These are phyloP conservation scores for Saturnispora kantuleensis DNA, from an alignment of 805 yeast genomes.

Conservation along the genomic window DNA sequence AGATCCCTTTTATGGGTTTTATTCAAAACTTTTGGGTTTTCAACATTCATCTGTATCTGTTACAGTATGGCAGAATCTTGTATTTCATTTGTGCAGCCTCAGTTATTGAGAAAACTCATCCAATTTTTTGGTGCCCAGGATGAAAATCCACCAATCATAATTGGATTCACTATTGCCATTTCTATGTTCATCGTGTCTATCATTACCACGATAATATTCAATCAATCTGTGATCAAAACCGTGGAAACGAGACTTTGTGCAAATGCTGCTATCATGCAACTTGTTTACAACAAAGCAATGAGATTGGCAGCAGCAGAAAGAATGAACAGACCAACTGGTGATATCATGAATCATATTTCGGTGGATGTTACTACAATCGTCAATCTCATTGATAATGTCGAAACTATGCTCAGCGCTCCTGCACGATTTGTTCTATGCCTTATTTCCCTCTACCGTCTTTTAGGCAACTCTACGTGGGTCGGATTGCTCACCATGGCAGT, in stretches of 20 bases:
- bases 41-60: conserved; percentile 26
- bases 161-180: conserved; percentile 55
- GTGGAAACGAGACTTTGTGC: conserved; percentile 55
- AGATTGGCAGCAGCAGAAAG: conserved; percentile 58
- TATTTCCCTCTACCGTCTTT: conserved; percentile 40
- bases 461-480: conserved; percentile 51
- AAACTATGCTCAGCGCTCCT: conserved; percentile 50
- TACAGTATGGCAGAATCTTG: conserved; percentile 32
- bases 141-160: conserved; percentile 35
- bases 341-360: conserved; percentile 66
- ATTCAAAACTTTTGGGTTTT: conserved; percentile 29
- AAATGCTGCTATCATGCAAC: conserved; percentile 54
- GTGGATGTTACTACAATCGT: conserved; percentile 65
- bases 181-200: conserved; percentile 56
- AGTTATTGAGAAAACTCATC: conserved; percentile 42
- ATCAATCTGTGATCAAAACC: conserved; percentile 54
- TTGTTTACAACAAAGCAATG: conserved; percentile 64
- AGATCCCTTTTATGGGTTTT: conserved; percentile 29
- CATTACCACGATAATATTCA: conserved; percentile 50
- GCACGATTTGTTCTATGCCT: conserved; percentile 44
- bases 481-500: conserved; percentile 44
- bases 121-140: conserved; percentile 29
- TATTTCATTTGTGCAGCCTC: conserved; percentile 43
- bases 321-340: conserved; percentile 57
- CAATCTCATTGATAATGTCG: conserved; percentile 44